Evolutionary conservation across 2,329 filamentous ascomycete species (phyloP), one percentile per base, ranked within the genome.

Genomic region (Fusarium sterilihyphosum): DNA sequence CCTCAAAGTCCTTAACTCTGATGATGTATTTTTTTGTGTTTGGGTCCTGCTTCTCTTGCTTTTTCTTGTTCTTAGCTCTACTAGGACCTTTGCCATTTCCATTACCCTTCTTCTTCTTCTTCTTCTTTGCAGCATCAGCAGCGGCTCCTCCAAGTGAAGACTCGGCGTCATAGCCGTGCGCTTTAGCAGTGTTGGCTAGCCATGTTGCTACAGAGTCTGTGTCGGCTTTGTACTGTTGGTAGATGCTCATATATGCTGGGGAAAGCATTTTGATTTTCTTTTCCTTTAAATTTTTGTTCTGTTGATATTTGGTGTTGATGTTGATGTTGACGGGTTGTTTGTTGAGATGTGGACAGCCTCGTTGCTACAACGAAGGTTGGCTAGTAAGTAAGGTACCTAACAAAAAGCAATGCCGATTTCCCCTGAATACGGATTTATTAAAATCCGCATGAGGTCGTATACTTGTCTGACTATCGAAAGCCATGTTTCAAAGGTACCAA

Each of bases 141-240:
- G 29, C 13, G 1, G 12, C 37, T 6, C 18, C 33, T 1, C 57
- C 29, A 18, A 40, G 33, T 14, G 65, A n/a, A 14, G 29, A 31
- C 2, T 67, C 38, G 8, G 54, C 31, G 6, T 18, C 17, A 8
- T 70, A 77, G 35, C 71, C 67, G 29, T 71, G 49, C 12, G 46
- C 59, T n/a, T 74, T 71, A 18, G 74, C 69, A n/a, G 70, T 78
- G 0, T 65, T 54, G 8, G 67, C 65, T 0, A 77, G 67, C 73
- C 67, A 77, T 46, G 56, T 61, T 20, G 76, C 74, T 6, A 76
- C 64, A 41, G 47, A 47, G 52, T 77, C 73, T 2, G 71, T 78
- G 43, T 77, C 76, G 22, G 58, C 54, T 61, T 78, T 78, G 54
- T 75, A 76, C 22, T 76, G 61, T 10, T 69, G 50, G 33, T 71